Conservation (phyloP, 768 basidiomycete species). For the Suillus luteus region DNA sequence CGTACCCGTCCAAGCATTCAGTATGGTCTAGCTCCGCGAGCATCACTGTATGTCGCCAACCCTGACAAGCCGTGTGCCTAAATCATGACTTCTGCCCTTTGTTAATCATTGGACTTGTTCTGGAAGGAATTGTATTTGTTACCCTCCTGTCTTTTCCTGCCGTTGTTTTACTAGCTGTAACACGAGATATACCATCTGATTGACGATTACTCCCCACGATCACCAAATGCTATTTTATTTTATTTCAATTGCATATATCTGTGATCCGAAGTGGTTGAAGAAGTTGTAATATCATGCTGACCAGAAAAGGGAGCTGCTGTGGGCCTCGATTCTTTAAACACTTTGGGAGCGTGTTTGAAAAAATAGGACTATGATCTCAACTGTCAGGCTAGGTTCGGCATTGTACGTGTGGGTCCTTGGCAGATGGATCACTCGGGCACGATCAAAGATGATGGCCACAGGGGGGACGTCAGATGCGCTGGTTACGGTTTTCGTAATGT, state of each 20-base stretch:
- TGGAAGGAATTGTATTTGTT: slow-evolving; percentile 5
- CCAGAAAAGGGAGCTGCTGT: background rate
- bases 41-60: slow-evolving; percentile 73
- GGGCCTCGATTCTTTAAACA: background rate
- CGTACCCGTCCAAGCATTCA: slow-evolving; percentile 45
- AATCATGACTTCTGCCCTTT: slow-evolving; percentile 5
- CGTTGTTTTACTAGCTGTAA: slow-evolving; percentile 3
- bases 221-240: background rate
- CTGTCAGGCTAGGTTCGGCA: background rate
- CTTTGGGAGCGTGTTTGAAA: background rate
- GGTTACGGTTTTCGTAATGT: background rate
- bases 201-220: background rate
- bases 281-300: background rate
- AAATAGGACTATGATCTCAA: background rate
- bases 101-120: slow-evolving; percentile 19
- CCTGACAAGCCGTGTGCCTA: slow-evolving; percentile 44
- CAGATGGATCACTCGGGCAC: background rate
- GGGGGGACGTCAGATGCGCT: background rate
- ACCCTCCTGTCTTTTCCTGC: slow-evolving; percentile 5
- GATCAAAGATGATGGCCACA: background rate
- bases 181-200: background rate
- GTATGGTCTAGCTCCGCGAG: slow-evolving; percentile 67
- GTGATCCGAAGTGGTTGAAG: background rate
- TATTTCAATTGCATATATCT: background rate
- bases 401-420: background rate